Conservation (phyloP, 371 early-diverging fungal genomes). For the Thermomucor indicae-seudaticae region DNA sequence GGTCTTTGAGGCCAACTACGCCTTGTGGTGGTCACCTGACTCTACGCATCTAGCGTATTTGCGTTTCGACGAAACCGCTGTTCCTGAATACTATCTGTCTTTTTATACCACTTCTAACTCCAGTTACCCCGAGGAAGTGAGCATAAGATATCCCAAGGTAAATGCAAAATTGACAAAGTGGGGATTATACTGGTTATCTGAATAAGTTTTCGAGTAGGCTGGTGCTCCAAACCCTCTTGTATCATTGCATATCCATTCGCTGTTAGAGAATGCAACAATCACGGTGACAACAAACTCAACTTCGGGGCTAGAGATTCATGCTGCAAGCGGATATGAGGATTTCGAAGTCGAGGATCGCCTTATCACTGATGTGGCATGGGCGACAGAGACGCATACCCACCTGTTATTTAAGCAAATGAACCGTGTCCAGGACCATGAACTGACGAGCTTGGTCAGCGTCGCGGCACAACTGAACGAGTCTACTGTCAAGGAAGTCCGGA, state of each 20-base stretch:
- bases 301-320: constrained; percentile 5
- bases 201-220: constrained; percentile 37
- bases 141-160: constrained; percentile 86
- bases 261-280: constrained; percentile 22
- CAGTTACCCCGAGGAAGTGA: constrained; percentile 69
- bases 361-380: constrained; percentile 83
- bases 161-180: no score
- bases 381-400: constrained; percentile 53
- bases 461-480: constrained; percentile 8
- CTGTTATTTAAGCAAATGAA: constrained; percentile 82
- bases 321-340: constrained; percentile 13
- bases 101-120: constrained; percentile 54
- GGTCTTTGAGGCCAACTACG: constrained; percentile 62
- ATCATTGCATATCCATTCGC: constrained; percentile 64
- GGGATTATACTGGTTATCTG: no score
- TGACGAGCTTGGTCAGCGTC: constrained; percentile 54
- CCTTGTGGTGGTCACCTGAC: constrained; percentile 93
- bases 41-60: constrained; percentile 77
- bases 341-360: constrained; percentile 70
- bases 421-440: constrained; percentile 81
- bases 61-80: constrained; percentile 80
- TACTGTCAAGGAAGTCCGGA: constrained; percentile 40
- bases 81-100: constrained; percentile 75
- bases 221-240: constrained; percentile 85
- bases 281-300: constrained; percentile 30